Evolutionary conservation across 2,329 filamentous ascomycete genomes (phyloP), one percentile per base, ranked within the genome.

Genomic region (Pseudocercospora musae): DNA sequence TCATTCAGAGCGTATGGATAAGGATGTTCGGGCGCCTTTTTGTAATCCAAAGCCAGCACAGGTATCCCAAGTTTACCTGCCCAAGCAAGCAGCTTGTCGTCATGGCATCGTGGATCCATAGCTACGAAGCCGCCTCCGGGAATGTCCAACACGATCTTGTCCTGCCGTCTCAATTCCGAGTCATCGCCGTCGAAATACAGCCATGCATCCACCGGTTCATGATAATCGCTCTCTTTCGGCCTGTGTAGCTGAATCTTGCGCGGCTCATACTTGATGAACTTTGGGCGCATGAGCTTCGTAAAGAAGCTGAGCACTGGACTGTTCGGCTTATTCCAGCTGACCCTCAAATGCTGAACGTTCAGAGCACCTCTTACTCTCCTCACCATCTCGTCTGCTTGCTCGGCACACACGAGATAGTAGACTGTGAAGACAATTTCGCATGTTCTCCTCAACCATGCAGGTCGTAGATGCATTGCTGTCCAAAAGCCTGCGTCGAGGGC

Each of bases 401-500:
- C 94, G 0, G 95, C 92, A 13, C 93, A 92, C 58, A 98, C 85
- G 66, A 99, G 82, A 75, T 99, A 99, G 77, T 96, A 99, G 10
- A 89, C 74, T 0, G 91, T 91, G 76, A 97, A 98, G 52, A 91
- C 80, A 20, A 98, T 82, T 73, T 91, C 92, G 9, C 90, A 86
- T 13, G 96, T 74, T 74, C 98, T 93, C 42, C 92, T 84, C 46
- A 96, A 69, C 86, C 90, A 93, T 71, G 90, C 92, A 53, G 82
- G 82, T 60, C 85, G 86, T 66, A 99, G 93, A 71, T 87, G 89
- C 95, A 99, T 99, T 33, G 95, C 95, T 0, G 92, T 96, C 95
- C 95, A 99, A 77, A 97, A 99, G 1, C 95, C 95, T 5, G 95
- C 95, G 71, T 99, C 95, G 64, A 99, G 79, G 0, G 92, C 95